A percentile compares a stretch with the other conserved stretches of the same genome.
These are phyloP conservation scores for Nectriaceae sp. DNA, from an alignment of 2,329 filamentous ascomycete genomes.

Conservation along the genomic window DNA sequence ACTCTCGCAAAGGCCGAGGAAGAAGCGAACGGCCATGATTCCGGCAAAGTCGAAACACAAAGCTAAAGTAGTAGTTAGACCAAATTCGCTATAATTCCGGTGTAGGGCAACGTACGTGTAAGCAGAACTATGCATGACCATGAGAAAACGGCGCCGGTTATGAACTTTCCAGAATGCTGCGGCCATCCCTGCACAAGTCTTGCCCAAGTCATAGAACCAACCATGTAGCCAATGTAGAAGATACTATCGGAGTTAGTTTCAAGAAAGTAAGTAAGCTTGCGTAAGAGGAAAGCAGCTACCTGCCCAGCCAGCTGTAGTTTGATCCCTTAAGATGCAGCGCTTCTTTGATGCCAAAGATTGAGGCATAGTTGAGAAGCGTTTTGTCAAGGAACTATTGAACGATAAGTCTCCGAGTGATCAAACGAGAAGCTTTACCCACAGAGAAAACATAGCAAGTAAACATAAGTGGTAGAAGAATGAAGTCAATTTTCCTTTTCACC, in stretches of 20 bases:
- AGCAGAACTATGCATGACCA: conserved; percentile 6
- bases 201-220: conserved; percentile 6
- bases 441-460: conserved; percentile 8
- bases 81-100: not conserved
- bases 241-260: conserved; percentile 1
- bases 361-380: conserved; percentile 7
- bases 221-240: conserved; percentile 8
- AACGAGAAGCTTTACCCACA: not conserved
- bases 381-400: conserved; percentile 6
- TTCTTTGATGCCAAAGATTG: conserved; percentile 7
- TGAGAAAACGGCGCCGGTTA: conserved; percentile 1
- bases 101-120: not conserved
- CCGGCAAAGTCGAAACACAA: conserved; percentile 6
- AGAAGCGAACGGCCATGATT: conserved; percentile 5
- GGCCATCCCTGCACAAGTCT: conserved; percentile 6
- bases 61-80: not conserved
- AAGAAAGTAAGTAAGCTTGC: not conserved
- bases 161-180: conserved; percentile 6
- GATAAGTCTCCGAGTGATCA: not conserved
- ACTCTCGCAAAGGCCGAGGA: conserved; percentile 5
- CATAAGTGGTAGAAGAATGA: conserved; percentile 5
- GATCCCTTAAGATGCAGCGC: conserved; percentile 8
- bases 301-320: conserved; percentile 9
- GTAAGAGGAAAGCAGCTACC: not conserved
- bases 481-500: conserved; percentile 8